These are phyloP conservation scores for Epichloe glyceriae DNA, from an alignment of 2,329 filamentous ascomycete genomes.

Conservation along the genomic window DNA sequence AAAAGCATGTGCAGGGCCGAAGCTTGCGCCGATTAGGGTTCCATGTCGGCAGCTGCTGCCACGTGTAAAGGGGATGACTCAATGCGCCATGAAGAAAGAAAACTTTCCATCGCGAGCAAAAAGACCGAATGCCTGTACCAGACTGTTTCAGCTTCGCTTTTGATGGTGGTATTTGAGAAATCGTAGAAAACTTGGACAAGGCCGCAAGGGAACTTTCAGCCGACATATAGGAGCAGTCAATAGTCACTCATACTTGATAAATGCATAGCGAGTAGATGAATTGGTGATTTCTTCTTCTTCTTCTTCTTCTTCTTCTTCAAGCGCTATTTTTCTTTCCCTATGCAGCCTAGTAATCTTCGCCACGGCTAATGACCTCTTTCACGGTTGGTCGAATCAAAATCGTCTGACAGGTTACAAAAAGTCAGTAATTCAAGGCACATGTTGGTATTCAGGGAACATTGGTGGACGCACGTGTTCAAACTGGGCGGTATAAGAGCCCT, in stretches of 20 bases:
- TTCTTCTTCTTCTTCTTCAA: slow-evolving; percentile 11
- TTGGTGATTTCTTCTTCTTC: neutral
- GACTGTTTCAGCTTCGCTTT: too few species aligned
- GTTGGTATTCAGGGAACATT: too few species aligned
- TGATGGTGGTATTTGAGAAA: too few species aligned
- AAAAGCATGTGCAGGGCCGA: too few species aligned
- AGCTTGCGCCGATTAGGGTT: too few species aligned
- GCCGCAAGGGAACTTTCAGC: neutral
- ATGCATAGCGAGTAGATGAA: neutral
- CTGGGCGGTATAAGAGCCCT: slow-evolving; percentile 89
- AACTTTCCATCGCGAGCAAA: too few species aligned
- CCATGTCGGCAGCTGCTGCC: too few species aligned
- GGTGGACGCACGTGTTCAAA: slow-evolving; percentile 73
- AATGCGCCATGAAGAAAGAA: too few species aligned
- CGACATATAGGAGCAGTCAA: too few species aligned
- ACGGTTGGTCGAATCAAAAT: slow-evolving; percentile 66
- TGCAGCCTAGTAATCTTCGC: slow-evolving; percentile 59
- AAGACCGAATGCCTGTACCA: too few species aligned
- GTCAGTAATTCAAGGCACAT: slow-evolving; percentile 3
- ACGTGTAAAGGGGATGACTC: too few species aligned
- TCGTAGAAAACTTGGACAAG: slow-evolving; percentile 5
- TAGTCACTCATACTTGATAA: too few species aligned
- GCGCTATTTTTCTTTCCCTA: slow-evolving; percentile 11
- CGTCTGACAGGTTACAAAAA: slow-evolving; percentile 34
- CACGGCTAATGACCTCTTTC: slow-evolving; percentile 78